Evolutionary conservation across 2,329 filamentous ascomycete genomes (phyloP), one percentile per base, ranked within the genome.

Genomic region (Stagonosporopsis rhizophila): DNA sequence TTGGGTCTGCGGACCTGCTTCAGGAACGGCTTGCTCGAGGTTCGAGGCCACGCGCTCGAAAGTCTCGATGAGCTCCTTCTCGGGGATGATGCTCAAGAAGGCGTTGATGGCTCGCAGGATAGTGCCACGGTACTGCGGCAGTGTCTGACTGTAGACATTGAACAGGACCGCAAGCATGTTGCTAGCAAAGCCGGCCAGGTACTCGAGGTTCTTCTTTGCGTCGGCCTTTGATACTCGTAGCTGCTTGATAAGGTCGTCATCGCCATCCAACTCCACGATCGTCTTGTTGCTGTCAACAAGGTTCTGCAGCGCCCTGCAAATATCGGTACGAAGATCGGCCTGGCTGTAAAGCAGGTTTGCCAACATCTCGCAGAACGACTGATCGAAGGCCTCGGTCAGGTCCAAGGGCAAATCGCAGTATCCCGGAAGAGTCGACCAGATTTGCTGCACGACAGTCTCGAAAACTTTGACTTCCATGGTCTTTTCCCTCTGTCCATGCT

Each of bases 381-480:
- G 91, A 70, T 98, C 92, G 67, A 99, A 96, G 1, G 91, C 83
- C 60, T 88, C 75, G 4, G 59, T 62, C 9, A 82, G 64, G 55
- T 99, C 95, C 32, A 96, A 78, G 1, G 95, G 94, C 50, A 97
- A 80, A 73, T 97, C 92, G 75, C 95, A 98, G 79, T 97, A 99
- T 1, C 95, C 95, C 0, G 95, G 94, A 15, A 99, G 83, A 47
- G 90, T 89, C 0, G 91, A 92, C 95, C 95, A 99, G 38, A 94
- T 93, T 73, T 99, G 95, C 65, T 96, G 90, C 8, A 99, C 91
- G 4, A 99, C 82, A 0, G 95, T 98, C 78, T 99, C 94, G 73
- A 95, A 99, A 56, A 99, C 96, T 82, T 99, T 99, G 72, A 95
- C 85, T 75, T 98, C 92, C 84, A 96, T 93, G 0, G 92, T 95